phyloP scores from a whole-genome alignment of 441 rosid species.

The Gossypium aridum region DNA sequence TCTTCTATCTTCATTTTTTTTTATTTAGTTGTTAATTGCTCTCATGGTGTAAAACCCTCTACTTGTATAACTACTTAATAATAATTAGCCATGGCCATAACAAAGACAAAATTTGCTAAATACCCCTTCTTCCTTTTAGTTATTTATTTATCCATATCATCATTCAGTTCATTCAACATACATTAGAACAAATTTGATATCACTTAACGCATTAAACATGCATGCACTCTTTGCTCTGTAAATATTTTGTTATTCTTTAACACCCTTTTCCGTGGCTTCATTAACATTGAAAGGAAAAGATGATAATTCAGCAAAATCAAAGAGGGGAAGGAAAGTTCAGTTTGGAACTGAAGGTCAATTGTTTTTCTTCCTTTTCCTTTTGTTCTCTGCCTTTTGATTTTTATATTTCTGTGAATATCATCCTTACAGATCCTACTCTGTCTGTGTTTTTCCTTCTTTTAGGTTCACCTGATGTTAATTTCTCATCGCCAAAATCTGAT shows the following conservation, averaged over 20 bases:
- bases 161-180: no score
- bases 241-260: background rate
- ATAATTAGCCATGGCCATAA: background rate
- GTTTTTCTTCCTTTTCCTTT: background rate
- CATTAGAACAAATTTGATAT: background rate
- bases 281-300: slow-evolving; percentile 38
- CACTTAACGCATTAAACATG: background rate
- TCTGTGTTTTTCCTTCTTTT: slow-evolving; percentile 8
- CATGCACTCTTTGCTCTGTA: background rate
- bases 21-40: background rate
- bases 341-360: slow-evolving; percentile 38
- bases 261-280: background rate
- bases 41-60: background rate
- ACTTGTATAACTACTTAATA: background rate
- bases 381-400: background rate
- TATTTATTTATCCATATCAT: no score
- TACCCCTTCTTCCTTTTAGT: background rate
- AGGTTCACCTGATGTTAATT: slow-evolving; percentile 28
- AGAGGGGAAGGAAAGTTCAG: slow-evolving; percentile 57
- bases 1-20: background rate
- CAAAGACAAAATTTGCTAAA: background rate
- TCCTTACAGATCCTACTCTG: slow-evolving; percentile 7
- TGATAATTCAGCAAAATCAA: slow-evolving; percentile 34
- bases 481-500: slow-evolving; percentile 24
- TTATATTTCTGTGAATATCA: background rate